phyloP scores from a whole-genome alignment of 2,329 filamentous ascomycete species.

The Escovopsis sp. region DNA sequence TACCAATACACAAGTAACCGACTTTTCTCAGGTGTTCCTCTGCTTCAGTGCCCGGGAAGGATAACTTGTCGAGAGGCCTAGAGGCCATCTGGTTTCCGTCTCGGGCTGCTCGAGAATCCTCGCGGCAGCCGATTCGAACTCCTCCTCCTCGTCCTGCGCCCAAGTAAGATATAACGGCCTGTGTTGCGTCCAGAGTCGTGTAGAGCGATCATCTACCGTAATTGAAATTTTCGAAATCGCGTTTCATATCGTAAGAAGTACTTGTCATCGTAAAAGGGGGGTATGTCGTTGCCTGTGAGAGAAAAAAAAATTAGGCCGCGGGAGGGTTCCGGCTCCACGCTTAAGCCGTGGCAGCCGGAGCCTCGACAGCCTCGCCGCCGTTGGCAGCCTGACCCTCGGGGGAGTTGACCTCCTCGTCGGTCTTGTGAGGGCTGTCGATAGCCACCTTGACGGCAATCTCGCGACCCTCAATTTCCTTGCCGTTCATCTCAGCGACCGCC shows the following conservation, averaged over 20 bases:
- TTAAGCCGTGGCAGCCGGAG: constrained; percentile 18
- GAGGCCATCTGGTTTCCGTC: constrained; percentile 14
- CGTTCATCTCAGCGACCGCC: constrained; percentile 96
- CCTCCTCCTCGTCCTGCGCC: constrained; percentile 9
- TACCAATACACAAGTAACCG: constrained; percentile 21
- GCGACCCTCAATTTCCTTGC: constrained; percentile 95
- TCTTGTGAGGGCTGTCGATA: constrained; percentile 98
- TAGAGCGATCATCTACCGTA: constrained; percentile 20
- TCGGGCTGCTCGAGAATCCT: constrained; percentile 13
- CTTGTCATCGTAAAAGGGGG: constrained; percentile 14
- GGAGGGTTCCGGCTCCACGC: too few relatives aligned
- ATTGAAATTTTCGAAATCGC: constrained; percentile 24
- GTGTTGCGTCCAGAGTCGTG: constrained; percentile 10
- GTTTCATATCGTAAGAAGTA: constrained; percentile 23
- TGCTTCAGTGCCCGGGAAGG: constrained; percentile 14
- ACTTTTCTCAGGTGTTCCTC: constrained; percentile 12
- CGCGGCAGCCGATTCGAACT: constrained; percentile 13
- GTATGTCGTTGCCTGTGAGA: constrained; percentile 11
- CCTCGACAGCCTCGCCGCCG: constrained; percentile 22
- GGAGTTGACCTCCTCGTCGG: constrained; percentile 63
- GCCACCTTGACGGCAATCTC: constrained; percentile 99
- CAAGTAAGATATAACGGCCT: constrained; percentile 13
- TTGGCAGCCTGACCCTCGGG: constrained; percentile 29
- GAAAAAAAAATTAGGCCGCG: constrained; percentile 7
- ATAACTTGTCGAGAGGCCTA: constrained; percentile 16